phyloP scores from a whole-genome alignment of 2,329 filamentous ascomycete genomes.

The Cordyceps fumosorosea region DNA sequence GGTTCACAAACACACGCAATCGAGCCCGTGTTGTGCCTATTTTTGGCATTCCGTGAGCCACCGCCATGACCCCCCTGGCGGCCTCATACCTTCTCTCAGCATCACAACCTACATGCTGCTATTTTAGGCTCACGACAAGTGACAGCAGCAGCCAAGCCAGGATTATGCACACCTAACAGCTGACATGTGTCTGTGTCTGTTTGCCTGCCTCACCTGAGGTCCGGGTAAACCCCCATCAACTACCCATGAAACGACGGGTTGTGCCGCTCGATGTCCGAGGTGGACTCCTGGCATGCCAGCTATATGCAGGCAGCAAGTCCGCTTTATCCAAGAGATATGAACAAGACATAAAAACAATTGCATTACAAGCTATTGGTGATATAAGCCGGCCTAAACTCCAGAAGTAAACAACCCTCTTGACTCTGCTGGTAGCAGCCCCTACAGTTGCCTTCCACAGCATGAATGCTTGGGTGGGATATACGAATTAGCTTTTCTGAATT shows the following conservation, averaged over 20 bases:
- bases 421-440: not conserved
- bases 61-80: not conserved
- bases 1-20: not conserved
- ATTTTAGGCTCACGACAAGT: not conserved
- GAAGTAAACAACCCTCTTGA: not conserved
- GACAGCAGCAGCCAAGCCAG: not conserved
- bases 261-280: too few species aligned
- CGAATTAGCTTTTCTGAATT: not conserved
- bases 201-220: not conserved
- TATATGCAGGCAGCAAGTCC: too few species aligned
- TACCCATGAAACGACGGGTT: too few species aligned
- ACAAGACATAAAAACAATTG: not conserved
- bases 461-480: not conserved
- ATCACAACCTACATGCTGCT: not conserved
- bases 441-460: not conserved
- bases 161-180: not conserved
- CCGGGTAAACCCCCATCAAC: too few species aligned
- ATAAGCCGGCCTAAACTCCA: conserved; percentile 8
- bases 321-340: not conserved
- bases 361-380: conserved; percentile 9
- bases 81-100: not conserved
- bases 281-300: too few species aligned
- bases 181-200: not conserved
- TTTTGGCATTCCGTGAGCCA: not conserved
- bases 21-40: not conserved